Conservation (phyloP, 2,329 filamentous ascomycete species). For the Sporothrix luriei region DNA sequence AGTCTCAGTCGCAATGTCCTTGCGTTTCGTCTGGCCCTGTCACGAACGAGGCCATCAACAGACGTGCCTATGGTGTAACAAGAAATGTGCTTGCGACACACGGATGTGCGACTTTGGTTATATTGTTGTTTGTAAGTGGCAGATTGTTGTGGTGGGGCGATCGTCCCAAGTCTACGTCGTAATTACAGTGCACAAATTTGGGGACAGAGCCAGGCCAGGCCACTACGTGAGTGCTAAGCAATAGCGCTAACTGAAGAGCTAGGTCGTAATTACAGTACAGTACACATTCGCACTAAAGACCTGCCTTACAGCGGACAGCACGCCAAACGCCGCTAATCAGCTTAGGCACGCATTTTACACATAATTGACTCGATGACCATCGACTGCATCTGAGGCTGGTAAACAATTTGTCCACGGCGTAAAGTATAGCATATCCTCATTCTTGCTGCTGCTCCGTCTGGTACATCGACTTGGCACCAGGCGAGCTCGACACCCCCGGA, state of each 20-base stretch:
- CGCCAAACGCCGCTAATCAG: too few species aligned
- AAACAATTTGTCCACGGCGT: too few species aligned
- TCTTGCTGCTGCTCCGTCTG: slow-evolving; percentile 1
- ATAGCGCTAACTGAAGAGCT: too few species aligned
- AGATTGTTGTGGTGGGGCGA: slow-evolving; percentile 16
- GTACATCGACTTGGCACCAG: slow-evolving; percentile 21
- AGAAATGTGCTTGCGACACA: neutral
- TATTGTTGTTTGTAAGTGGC: slow-evolving; percentile 21
- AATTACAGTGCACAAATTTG: too few species aligned
- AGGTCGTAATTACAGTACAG: too few species aligned
- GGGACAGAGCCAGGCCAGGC: neutral
- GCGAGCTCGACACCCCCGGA: neutral
- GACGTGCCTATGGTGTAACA: neutral
- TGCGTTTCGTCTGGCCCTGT: neutral
- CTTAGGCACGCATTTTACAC: neutral
- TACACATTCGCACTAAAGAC: too few species aligned
- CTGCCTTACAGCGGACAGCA: too few species aligned
- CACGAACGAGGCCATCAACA: neutral
- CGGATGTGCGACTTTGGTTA: neutral
- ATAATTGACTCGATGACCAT: too few species aligned
- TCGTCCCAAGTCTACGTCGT: neutral
- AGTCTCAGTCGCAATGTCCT: neutral
- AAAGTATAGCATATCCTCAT: too few species aligned
- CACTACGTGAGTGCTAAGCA: too few species aligned
- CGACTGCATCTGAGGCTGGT: too few species aligned